Evolutionary conservation across 1,284 basidiomycete genomes (phyloP).

Genomic region (Porogramme epimiltina): DNA sequence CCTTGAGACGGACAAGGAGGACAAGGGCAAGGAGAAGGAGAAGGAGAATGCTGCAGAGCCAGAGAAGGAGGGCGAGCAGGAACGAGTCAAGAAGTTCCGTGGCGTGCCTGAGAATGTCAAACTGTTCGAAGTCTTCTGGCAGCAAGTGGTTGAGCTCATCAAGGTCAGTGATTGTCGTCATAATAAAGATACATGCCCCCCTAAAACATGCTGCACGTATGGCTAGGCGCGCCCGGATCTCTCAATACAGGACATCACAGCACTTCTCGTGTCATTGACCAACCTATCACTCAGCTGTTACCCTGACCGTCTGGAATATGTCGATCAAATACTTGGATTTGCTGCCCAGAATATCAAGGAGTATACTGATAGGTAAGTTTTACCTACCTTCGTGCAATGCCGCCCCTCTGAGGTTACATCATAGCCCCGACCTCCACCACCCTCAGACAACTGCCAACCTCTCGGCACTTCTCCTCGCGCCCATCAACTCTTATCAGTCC

Average conservation of each 20-base stretch:
- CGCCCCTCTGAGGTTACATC: not conserved
- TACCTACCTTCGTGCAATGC: not conserved
- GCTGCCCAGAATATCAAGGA: slow-evolving; percentile 85
- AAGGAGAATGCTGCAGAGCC: slow-evolving; percentile 41
- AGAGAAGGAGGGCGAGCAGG: slow-evolving; percentile 33
- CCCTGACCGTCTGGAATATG: slow-evolving; percentile 92
- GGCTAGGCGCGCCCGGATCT: slow-evolving; percentile 94
- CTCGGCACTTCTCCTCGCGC: slow-evolving; percentile 86
- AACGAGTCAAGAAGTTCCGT: slow-evolving; percentile 75
- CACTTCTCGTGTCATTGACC: slow-evolving; percentile 88
- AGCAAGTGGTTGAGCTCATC: slow-evolving; percentile 95
- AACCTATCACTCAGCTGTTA: slow-evolving; percentile 95
- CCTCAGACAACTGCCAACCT: slow-evolving; percentile 87
- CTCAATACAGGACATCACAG: slow-evolving; percentile 94
- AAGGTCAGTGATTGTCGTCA: slow-evolving; percentile 65
- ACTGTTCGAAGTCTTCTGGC: slow-evolving; percentile 97
- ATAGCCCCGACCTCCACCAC: slow-evolving; percentile 84
- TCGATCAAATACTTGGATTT: slow-evolving; percentile 91
- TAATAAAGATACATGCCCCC: too few relatives aligned
- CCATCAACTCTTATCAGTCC: slow-evolving; percentile 93
- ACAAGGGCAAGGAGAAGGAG: slow-evolving; percentile 55
- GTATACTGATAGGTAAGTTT: slow-evolving; percentile 70
- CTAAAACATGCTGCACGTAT: not conserved
- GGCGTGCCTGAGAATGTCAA: slow-evolving; percentile 92
- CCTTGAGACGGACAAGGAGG: slow-evolving; percentile 41